Base-by-base conservation (phyloP, 352 stramenopile genomes). In the Pythium folliculosum region DNA sequence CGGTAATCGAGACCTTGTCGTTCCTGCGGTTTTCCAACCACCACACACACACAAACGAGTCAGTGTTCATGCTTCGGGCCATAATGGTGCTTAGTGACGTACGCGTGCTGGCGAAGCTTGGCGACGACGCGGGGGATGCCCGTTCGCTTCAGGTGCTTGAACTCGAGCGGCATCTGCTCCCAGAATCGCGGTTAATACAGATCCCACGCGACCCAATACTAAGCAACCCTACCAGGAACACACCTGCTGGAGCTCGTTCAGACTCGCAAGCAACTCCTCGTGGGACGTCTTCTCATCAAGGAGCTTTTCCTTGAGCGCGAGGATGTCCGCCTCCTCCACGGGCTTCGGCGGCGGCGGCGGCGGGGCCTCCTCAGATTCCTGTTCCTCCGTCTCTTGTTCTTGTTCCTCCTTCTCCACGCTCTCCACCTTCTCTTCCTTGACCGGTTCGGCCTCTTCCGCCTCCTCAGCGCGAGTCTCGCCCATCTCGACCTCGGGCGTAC, bases 61-160 rank as follows among this genome's bases (percentile, higher is more conserved):
- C 25, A 53, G 50, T 17, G 19, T 48, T 21, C 44, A 49, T 52
- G 27, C 4, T 60, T 8, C 37, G 17, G 51, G 13, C 19, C 19
- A 49, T 8, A n/a, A 7, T 8, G 3, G 22, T 7, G 16, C 6
- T 49, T 49, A 21, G 16, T 49, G 17, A 10, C 80, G 64, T 89
- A 92, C 86, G 75, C 80, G 52, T 95, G 82, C 57, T 92, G 80
- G 12, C 86, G 83, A 48, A 95, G 73, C 9, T 81, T 79, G 17
- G 84, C 83, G 17, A 95, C 86, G 6, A 69, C 66, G 12, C 77
- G 79, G 17, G 81, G 63, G 47, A 95, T 93, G 56, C 77, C 77
- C 17, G 82, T 93, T 55, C 82, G 81, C 73, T 84, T 89, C 43
- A 95, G 50, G 54, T 90, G 73, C 13, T 78, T 73, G 25, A 91